Conservation (phyloP, 1,284 basidiomycete genomes). For the Acaromyces ingoldii region DNA sequence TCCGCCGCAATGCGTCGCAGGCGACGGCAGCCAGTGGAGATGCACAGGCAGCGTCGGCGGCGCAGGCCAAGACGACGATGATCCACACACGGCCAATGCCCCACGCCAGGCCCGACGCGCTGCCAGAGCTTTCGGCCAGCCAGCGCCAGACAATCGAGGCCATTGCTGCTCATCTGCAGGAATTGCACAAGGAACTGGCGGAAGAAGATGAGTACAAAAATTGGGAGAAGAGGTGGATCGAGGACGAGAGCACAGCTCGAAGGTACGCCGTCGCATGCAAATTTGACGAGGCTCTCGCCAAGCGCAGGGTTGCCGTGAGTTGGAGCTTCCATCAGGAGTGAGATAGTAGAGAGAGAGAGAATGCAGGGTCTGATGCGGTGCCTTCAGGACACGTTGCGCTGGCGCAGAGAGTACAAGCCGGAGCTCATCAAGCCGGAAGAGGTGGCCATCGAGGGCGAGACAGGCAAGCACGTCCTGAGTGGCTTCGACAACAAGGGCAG, state of each 20-base stretch:
- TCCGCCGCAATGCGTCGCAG: no score
- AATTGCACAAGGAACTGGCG: no score
- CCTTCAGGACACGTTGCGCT: constrained; percentile 33
- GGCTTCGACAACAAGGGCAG: constrained; percentile 44
- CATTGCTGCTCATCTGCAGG: no score
- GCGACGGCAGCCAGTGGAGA: no score
- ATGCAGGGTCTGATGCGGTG: neutral
- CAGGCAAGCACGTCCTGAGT: constrained; percentile 44
- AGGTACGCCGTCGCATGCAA: constrained; percentile 44
- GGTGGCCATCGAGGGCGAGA: constrained; percentile 36
- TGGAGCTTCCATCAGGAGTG: no score
- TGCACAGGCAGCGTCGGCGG: no score
- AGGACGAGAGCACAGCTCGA: constrained; percentile 24
- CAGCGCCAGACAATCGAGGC: no score
- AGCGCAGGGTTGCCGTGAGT: constrained; percentile 31
- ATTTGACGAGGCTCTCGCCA: constrained; percentile 39
- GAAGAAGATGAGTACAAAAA: no score
- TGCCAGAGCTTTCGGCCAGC: no score
- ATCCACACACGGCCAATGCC: no score
- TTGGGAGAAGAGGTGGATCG: constrained; percentile 33
- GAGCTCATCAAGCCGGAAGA: constrained; percentile 43
- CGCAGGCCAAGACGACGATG: no score
- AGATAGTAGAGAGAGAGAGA: neutral
- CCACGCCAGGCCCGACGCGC: no score
- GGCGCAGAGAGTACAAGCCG: constrained; percentile 43